Percentiles rank a stretch among this genome's conserved stretches.
Evolutionary conservation across 345 rosid genomes (phyloP).

Genomic region (Schrenkiella parvula): DNA sequence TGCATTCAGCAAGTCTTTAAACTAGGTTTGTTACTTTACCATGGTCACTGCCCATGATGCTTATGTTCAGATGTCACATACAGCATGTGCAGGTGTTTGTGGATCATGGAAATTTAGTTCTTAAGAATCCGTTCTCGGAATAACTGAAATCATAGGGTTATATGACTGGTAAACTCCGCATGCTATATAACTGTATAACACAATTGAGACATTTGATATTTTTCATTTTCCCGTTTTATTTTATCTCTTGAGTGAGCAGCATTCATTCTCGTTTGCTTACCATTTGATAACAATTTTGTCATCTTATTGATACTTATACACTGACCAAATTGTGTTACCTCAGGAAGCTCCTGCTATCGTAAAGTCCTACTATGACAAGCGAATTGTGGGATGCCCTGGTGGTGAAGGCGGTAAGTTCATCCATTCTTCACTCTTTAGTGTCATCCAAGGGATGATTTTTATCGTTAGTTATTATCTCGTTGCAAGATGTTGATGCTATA

Average conservation of each 20-base stretch:
- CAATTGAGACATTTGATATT: neutral
- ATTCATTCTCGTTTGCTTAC: neutral
- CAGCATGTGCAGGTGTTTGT: neutral
- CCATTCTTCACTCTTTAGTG: neutral
- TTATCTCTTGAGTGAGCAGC: neutral
- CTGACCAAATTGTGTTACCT: neutral
- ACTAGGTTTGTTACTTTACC: neutral
- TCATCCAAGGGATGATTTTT: neutral
- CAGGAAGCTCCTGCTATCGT: constrained; percentile 55
- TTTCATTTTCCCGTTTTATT: neutral
- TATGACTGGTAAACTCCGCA: neutral
- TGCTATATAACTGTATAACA: neutral
- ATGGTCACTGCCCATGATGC: neutral
- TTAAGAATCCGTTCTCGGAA: neutral
- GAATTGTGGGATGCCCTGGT: constrained; percentile 68
- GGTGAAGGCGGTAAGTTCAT: constrained; percentile 52
- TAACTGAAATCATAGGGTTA: neutral
- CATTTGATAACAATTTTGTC: neutral
- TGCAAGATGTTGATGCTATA: neutral
- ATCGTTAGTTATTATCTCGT: neutral
- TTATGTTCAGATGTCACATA: neutral
- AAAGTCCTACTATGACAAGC: constrained; percentile 49
- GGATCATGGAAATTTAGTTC: neutral
- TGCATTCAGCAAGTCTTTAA: neutral
- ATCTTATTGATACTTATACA: neutral